A percentile compares a stretch with the other conserved stretches of the same genome.
phyloP scores from a whole-genome alignment of 2,329 filamentous ascomycete species.

The Hyphodiscus sp. region DNA sequence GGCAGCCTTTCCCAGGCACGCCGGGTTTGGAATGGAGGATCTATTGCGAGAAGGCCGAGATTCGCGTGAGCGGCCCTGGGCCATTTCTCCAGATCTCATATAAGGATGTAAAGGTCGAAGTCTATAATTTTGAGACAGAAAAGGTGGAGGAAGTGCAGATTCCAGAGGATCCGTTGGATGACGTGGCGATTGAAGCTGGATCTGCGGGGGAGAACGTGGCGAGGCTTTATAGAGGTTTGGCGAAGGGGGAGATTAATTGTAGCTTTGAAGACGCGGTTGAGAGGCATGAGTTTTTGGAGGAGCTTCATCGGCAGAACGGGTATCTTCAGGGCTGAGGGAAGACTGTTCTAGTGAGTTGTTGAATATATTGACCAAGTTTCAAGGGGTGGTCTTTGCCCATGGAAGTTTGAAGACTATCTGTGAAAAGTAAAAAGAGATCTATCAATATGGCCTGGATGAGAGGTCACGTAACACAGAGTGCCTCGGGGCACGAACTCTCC shows the following conservation, averaged over 20 bases:
- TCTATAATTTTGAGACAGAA: constrained; percentile 9
- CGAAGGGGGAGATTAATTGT: constrained; percentile 13
- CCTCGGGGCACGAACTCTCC: too few relatives aligned
- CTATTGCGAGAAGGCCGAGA: constrained; percentile 45
- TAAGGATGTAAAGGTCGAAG: constrained; percentile 14
- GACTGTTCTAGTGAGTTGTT: too few relatives aligned
- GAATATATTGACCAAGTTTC: too few relatives aligned
- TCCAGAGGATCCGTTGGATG: constrained; percentile 12
- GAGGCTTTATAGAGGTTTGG: constrained; percentile 15
- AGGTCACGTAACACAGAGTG: too few relatives aligned
- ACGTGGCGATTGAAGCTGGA: not conserved
- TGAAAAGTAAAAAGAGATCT: too few relatives aligned
- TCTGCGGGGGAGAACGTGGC: constrained; percentile 16
- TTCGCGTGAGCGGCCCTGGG: constrained; percentile 30
- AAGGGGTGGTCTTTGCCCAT: too few relatives aligned
- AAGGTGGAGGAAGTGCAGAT: constrained; percentile 8
- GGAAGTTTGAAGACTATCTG: too few relatives aligned
- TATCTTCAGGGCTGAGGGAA: not conserved
- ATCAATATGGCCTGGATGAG: too few relatives aligned
- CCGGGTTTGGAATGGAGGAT: constrained; percentile 43
- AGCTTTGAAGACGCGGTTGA: constrained; percentile 24
- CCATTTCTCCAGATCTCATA: constrained; percentile 16
- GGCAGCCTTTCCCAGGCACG: constrained; percentile 42
- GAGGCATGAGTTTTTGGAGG: constrained; percentile 19
- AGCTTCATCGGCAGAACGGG: constrained; percentile 18